A percentile compares a stretch with the other conserved stretches of the same genome.
These are phyloP conservation scores for Mychonastes homosphaera DNA, from an alignment of 139 green algal genomes.

Conservation along the genomic window DNA sequence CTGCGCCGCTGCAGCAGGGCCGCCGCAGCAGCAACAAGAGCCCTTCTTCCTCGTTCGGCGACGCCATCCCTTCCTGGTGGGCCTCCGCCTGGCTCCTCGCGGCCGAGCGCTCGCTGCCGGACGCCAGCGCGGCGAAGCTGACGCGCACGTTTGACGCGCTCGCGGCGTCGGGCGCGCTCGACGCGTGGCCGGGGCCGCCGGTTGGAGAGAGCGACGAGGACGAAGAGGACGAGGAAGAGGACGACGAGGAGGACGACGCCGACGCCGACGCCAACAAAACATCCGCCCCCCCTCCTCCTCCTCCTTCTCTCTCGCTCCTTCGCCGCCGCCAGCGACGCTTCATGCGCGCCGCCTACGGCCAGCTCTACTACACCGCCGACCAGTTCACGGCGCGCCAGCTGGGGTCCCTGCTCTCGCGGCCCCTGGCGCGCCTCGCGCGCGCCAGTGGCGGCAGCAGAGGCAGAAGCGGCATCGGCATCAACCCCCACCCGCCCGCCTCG, in stretches of 20 bases:
- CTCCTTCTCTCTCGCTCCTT: too few species aligned
- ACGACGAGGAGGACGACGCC: too few species aligned
- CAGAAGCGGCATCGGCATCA: not conserved
- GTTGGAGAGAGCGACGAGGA: too few species aligned
- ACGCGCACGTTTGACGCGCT: not conserved
- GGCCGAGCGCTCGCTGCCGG: not conserved
- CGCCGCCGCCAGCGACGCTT: not conserved
- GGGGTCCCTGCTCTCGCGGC: not conserved
- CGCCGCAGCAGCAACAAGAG: too few species aligned
- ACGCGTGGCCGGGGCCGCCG: too few species aligned
- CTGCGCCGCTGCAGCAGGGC: too few species aligned
- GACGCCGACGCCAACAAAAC: too few species aligned
- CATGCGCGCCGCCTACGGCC: not conserved
- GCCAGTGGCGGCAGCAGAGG: not conserved
- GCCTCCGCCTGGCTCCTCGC: not conserved
- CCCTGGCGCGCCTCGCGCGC: not conserved
- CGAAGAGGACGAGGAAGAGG: too few species aligned
- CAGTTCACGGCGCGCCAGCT: not conserved
- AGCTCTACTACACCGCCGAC: constrained; percentile 10
- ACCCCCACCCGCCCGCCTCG: not conserved
- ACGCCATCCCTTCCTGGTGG: too few species aligned
- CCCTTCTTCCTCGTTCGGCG: too few species aligned
- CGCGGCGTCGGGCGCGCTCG: too few species aligned
- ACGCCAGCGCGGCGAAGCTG: not conserved
- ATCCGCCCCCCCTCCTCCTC: too few species aligned